phyloP scores from a whole-genome alignment of 2,329 filamentous ascomycete genomes.

The Aspergillus versicolor region DNA sequence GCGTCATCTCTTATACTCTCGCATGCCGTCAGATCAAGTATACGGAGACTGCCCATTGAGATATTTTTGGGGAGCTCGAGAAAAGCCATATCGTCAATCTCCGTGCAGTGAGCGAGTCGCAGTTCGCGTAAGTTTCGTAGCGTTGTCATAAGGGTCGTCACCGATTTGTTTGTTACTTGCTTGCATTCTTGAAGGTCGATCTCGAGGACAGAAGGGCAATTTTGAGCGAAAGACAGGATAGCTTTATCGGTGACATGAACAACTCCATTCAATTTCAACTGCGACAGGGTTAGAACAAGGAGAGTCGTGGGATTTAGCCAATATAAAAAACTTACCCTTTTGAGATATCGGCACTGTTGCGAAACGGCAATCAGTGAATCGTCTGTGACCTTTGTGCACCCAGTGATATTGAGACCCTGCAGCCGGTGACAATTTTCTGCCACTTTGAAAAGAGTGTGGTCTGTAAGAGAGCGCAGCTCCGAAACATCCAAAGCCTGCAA shows the following conservation, averaged over 20 bases:
- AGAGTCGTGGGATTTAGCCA: background rate
- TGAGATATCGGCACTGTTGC: conserved; percentile 79
- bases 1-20: conserved; percentile 78
- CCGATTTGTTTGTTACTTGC: conserved; percentile 75
- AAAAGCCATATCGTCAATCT: conserved; percentile 87
- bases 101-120: conserved; percentile 78
- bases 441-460: conserved; percentile 73
- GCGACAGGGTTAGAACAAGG: conserved; percentile 17
- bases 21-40: conserved; percentile 91
- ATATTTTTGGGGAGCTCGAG: conserved; percentile 68
- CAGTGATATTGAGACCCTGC: conserved; percentile 90
- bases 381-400: conserved; percentile 80
- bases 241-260: conserved; percentile 78
- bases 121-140: conserved; percentile 86
- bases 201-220: conserved; percentile 91
- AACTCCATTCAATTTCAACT: conserved; percentile 95
- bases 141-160: conserved; percentile 75
- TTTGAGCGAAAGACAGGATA: conserved; percentile 78
- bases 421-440: conserved; percentile 79
- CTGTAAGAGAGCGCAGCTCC: conserved; percentile 74
- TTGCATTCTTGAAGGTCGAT: conserved; percentile 90
- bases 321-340: conserved; percentile 54
- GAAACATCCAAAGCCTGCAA: conserved; percentile 90
- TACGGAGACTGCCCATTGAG: conserved; percentile 82
- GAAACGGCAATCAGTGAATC: conserved; percentile 80